A percentile compares a stretch with the other conserved stretches of the same genome.
Conservation (phyloP, 2,329 filamentous ascomycete genomes). For the Scedosporium boydii region DNA sequence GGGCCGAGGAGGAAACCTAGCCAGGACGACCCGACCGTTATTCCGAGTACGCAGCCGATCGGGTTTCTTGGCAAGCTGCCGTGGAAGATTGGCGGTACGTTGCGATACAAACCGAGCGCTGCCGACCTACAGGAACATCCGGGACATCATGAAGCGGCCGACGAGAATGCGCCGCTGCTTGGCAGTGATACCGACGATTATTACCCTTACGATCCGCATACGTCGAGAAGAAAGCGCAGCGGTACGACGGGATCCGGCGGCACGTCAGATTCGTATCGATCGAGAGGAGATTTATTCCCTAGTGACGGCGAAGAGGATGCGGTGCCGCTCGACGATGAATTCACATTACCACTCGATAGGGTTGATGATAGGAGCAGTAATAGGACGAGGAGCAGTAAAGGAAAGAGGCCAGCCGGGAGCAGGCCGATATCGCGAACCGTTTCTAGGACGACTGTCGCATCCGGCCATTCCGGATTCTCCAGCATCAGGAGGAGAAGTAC, state of each 20-base stretch:
- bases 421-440: conserved; percentile 37
- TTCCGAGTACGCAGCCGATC: conserved; percentile 75
- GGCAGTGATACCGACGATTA: conserved; percentile 32
- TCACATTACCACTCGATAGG: conserved; percentile 71
- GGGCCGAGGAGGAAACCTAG: conserved; percentile 39
- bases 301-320: conserved; percentile 88
- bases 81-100: conserved; percentile 71
- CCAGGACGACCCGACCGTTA: conserved; percentile 83
- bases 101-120: conserved; percentile 83
- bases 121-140: conserved; percentile 87
- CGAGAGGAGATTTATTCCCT: conserved; percentile 80
- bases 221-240: conserved; percentile 51
- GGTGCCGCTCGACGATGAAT: conserved; percentile 85
- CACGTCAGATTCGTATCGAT: conserved; percentile 79
- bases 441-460: conserved; percentile 49
- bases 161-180: conserved; percentile 64
- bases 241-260: conserved; percentile 70
- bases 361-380: conserved; percentile 67
- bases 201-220: conserved; percentile 28
- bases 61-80: conserved; percentile 78
- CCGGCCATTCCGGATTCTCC: conserved; percentile 26
- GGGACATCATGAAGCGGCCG: conserved; percentile 17
- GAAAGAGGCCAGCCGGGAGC: conserved; percentile 37
- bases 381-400: conserved; percentile 51
- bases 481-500: conserved; percentile 8